Evolutionary conservation across 208 protist genomes (phyloP).

Genomic region (Trypanosoma congolense): DNA sequence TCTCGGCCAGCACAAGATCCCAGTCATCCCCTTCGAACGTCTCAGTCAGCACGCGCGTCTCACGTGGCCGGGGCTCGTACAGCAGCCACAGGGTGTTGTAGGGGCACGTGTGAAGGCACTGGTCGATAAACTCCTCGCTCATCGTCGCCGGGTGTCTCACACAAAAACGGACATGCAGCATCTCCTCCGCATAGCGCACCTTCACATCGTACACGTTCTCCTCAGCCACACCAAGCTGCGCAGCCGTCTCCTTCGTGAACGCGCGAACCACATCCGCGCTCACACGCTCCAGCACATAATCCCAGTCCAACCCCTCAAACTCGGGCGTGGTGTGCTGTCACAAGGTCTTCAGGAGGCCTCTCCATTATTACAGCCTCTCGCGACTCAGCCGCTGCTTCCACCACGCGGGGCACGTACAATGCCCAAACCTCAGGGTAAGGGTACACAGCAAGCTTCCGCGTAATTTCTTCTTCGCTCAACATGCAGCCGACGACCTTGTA

Average conservation of each 20-base stretch:
- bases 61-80: background rate
- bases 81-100: constrained; percentile 3
- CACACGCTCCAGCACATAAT: too few relatives aligned
- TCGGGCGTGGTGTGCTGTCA: constrained; percentile 35
- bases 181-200: constrained; percentile 4
- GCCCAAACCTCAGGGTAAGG: background rate
- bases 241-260: too few relatives aligned
- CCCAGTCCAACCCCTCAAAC: too few relatives aligned
- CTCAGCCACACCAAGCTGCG: too few relatives aligned
- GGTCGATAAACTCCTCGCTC: background rate
- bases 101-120: background rate
- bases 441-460: background rate
- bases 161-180: background rate
- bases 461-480: background rate
- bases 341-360: constrained; percentile 10
- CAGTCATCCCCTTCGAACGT: constrained; percentile 6
- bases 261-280: too few relatives aligned
- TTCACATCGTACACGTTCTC: too few relatives aligned
- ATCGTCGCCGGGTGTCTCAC: background rate
- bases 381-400: too few relatives aligned
- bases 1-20: background rate
- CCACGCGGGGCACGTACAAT: background rate
- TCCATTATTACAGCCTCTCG: background rate
- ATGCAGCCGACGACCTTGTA: background rate
- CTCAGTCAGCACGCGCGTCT: background rate